Base-by-base conservation (phyloP, 495 filamentous ascomycete genomes). In the Aspergillus conjunctus region DNA sequence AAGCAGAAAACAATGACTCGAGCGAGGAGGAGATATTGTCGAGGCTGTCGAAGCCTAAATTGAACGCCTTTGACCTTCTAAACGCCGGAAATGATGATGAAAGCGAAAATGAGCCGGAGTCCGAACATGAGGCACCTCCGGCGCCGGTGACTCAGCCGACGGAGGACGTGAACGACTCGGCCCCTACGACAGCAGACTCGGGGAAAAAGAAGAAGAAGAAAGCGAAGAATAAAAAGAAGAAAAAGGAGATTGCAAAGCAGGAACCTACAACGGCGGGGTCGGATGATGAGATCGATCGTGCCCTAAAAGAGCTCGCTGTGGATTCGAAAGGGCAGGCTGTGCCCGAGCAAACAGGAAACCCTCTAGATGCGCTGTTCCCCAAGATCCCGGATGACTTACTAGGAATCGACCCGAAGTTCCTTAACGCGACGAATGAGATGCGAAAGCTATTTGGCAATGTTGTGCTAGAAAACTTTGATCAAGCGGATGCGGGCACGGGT, bases 391-490 rank as follows among this genome's bases (percentile, higher is more conserved):
- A 71, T 44, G 72, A 84, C n/a, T 76, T 96, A 32, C 76, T 98
- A 1, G 77, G 82, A 11, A 83, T 97, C 56, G 92, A 94, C 48
- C 83, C 89, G 1, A 83, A 88, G 60, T 85, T 90, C 62, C 83
- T 99, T 11, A 96, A 95, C 68, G 89, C 89, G 14, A 81, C 84
- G 7, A 95, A 96, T 64, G 94, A 99, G 74, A 97, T 99, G 92
- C 88, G 91, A 44, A 87, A 85, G 60, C 75, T 99, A 3, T 99
- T 99, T 74, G 94, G 94, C 0, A 87, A 87, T 56, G 85, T 88
- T 30, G 89, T 89, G 10, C 76, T 94, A 56, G 85, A 90, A 48
- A 81, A 82, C 17, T 84, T 85, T 15, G 78, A 83, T 30, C 74
- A 81, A 26, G 74, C 82, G 20, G 77, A 81, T 53, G 70, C 81